phyloP scores from a whole-genome alignment of 2,329 filamentous ascomycete genomes.

The Diplodia corticola region DNA sequence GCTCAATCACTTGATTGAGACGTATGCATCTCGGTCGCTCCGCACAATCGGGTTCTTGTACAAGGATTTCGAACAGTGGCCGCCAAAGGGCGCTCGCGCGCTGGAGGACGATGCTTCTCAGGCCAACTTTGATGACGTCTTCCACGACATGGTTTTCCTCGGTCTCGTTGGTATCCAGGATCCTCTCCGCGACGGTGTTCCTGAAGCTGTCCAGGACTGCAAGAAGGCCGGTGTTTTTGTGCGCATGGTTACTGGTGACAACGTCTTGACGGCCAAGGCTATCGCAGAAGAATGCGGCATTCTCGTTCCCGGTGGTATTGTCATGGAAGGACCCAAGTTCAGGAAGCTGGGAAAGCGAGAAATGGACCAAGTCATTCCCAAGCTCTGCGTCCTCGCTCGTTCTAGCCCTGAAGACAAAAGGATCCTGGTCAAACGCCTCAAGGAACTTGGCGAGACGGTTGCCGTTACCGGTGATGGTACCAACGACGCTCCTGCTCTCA shows the following conservation, averaged over 20 bases:
- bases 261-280: constrained; percentile 48
- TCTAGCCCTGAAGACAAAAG: constrained; percentile 71
- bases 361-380: constrained; percentile 59
- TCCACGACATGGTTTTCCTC: constrained; percentile 69
- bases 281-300: constrained; percentile 52
- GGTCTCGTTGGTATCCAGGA: constrained; percentile 85
- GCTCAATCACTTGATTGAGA: constrained; percentile 68
- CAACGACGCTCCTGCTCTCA: constrained; percentile 44
- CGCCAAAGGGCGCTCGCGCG: constrained; percentile 63
- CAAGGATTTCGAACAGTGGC: constrained; percentile 81
- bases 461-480: constrained; percentile 45
- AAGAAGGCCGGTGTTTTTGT: constrained; percentile 50
- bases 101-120: constrained; percentile 63
- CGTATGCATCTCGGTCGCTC: constrained; percentile 76
- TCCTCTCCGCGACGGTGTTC: constrained; percentile 78
- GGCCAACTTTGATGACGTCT: constrained; percentile 67
- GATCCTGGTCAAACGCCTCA: constrained; percentile 63
- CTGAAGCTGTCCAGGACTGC: constrained; percentile 49
- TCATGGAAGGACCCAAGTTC: constrained; percentile 48
- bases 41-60: constrained; percentile 83
- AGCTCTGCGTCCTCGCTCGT: constrained; percentile 67
- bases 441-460: constrained; percentile 59
- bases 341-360: constrained; percentile 60
- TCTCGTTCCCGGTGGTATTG: constrained; percentile 37
- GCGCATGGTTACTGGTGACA: constrained; percentile 52